Percentiles rank a stretch among this genome's conserved stretches.
phyloP scores from a whole-genome alignment of 2,329 filamentous ascomycete genomes.

The Juglanconis sp. region DNA sequence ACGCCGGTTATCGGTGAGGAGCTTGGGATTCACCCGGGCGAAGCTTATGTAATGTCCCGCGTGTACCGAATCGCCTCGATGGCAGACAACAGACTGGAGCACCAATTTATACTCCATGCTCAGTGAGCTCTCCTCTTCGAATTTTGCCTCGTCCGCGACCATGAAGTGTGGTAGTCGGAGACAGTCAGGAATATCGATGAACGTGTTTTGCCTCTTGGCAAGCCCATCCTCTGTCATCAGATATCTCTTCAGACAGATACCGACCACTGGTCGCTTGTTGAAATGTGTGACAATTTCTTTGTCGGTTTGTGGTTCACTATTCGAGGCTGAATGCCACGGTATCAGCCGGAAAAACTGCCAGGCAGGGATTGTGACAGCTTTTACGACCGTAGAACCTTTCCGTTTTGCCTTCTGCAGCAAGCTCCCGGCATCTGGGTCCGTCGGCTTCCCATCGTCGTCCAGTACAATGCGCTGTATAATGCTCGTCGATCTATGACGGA shows the following conservation, averaged over 20 bases:
- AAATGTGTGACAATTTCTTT: slow-evolving; percentile 87
- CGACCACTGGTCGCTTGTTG: slow-evolving; percentile 78
- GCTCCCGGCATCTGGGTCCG: slow-evolving; percentile 38
- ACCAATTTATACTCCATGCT: slow-evolving; percentile 91
- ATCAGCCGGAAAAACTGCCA: slow-evolving; percentile 97
- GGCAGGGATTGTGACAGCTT: slow-evolving; percentile 90
- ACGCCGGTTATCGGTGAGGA: slow-evolving; percentile 57
- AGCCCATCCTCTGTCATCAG: slow-evolving; percentile 67
- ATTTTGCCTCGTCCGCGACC: slow-evolving; percentile 66
- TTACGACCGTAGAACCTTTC: slow-evolving; percentile 53
- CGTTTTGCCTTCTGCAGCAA: slow-evolving; percentile 42
- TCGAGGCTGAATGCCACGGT: slow-evolving; percentile 75
- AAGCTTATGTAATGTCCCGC: slow-evolving; percentile 91
- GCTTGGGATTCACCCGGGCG: slow-evolving; percentile 67
- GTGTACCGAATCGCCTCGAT: slow-evolving; percentile 79
- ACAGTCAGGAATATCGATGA: slow-evolving; percentile 81
- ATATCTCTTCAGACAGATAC: slow-evolving; percentile 91
- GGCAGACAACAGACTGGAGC: slow-evolving; percentile 87
- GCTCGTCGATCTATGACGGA: slow-evolving; percentile 53
- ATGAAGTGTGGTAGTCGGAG: slow-evolving; percentile 89
- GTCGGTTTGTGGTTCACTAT: slow-evolving; percentile 58
- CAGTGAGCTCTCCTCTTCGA: slow-evolving; percentile 58
- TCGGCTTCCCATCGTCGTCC: slow-evolving; percentile 46
- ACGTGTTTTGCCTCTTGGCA: slow-evolving; percentile 71
- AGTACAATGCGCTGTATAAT: slow-evolving; percentile 60